Conservation (phyloP, 2,329 filamentous ascomycete species). For the Claviceps fusiformis region DNA sequence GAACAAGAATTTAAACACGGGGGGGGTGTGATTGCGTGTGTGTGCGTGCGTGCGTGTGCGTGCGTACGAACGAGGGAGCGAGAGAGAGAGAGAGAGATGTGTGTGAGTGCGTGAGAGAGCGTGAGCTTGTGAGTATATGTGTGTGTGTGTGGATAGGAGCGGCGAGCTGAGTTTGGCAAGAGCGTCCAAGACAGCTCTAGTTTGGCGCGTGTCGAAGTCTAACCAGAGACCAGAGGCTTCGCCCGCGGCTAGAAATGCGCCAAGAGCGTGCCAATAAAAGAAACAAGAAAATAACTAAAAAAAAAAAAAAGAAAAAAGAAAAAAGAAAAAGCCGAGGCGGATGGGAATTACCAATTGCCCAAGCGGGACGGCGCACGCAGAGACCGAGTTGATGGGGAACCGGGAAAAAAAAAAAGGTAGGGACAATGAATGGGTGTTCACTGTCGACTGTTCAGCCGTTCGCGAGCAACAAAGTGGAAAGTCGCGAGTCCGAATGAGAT, state of each 20-base stretch:
- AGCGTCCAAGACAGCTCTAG: constrained; percentile 1
- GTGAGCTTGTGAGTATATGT: no score
- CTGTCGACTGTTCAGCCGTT: no score
- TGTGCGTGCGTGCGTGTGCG: background rate
- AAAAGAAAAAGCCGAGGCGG: background rate
- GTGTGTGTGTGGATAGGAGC: background rate
- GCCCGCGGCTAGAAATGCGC: background rate
- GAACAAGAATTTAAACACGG: background rate
- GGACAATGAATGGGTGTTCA: background rate
- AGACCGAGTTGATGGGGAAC: background rate
- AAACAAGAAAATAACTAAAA: background rate
- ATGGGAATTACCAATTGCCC: no score
- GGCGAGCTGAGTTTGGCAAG: background rate
- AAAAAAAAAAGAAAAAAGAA: no score
- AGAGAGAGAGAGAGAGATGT: background rate
- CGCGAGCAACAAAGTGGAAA: background rate
- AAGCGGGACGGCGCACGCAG: background rate
- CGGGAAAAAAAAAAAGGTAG: background rate
- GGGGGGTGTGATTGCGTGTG: background rate
- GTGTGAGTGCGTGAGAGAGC: background rate
- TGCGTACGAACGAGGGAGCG: background rate
- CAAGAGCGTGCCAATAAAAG: background rate
- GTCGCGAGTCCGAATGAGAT: background rate
- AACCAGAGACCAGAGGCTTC: background rate
- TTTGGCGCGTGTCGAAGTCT: constrained; percentile 4